phyloP scores from a whole-genome alignment of 2,329 filamentous ascomycete species.

The Pseudocercospora cruenta region DNA sequence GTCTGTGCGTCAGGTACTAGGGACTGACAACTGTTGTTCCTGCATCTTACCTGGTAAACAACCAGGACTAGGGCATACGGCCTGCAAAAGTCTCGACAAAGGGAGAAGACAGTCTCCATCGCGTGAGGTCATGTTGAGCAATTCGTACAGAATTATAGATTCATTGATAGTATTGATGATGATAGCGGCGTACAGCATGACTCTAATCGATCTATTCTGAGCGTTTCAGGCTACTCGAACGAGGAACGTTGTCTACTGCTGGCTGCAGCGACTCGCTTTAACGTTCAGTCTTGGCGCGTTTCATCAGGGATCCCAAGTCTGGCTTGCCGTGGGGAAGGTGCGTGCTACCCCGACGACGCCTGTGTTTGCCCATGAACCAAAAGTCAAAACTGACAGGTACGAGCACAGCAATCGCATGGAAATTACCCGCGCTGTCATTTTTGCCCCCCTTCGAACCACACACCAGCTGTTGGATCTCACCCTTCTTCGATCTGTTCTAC shows the following conservation, averaged over 20 bases:
- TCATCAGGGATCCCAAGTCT: neutral
- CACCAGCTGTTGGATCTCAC: neutral
- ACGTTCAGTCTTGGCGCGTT: slow-evolving; percentile 2
- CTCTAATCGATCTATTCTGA: neutral
- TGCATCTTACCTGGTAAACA: neutral
- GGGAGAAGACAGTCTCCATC: neutral
- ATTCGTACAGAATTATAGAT: neutral
- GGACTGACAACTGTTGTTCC: neutral
- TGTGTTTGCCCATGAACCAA: neutral
- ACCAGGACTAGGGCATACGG: slow-evolving; percentile 1
- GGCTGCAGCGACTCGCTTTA: neutral
- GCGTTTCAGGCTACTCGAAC: neutral
- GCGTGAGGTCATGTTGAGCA: neutral
- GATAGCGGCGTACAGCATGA: neutral
- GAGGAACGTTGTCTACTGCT: neutral
- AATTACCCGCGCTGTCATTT: neutral
- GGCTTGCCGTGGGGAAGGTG: slow-evolving; percentile 2
- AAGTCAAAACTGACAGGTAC: slow-evolving; percentile 1
- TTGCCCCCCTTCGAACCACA: neutral
- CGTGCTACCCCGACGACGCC: neutral
- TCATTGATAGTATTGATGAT: neutral
- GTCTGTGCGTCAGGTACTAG: neutral
- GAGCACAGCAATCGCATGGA: slow-evolving; percentile 9
- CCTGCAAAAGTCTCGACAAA: neutral
- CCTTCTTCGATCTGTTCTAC: neutral